These are phyloP conservation scores for Rhynchosporium agropyri DNA, from an alignment of 2,329 filamentous ascomycete genomes.

Conservation along the genomic window DNA sequence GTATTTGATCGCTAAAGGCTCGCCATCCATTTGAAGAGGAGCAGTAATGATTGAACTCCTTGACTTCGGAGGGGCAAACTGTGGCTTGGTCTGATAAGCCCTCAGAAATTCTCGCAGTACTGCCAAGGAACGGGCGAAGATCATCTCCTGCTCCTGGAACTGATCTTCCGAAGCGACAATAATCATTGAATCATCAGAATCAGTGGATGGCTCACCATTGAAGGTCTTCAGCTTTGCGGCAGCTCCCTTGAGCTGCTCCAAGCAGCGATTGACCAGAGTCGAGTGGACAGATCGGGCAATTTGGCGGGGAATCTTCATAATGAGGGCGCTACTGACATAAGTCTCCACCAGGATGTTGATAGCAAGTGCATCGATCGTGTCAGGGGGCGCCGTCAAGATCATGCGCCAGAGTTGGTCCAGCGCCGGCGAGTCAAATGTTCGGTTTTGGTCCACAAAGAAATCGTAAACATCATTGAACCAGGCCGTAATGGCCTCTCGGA, in stretches of 20 bases:
- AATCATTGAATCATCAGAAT: slow-evolving; percentile 57
- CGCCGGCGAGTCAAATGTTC: slow-evolving; percentile 54
- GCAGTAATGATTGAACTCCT: slow-evolving; percentile 53
- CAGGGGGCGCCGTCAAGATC: slow-evolving; percentile 67
- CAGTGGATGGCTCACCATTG: slow-evolving; percentile 47
- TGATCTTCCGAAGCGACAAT: slow-evolving; percentile 53
- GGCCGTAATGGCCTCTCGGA: slow-evolving; percentile 54
- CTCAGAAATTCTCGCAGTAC: slow-evolving; percentile 69
- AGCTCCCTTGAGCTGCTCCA: slow-evolving; percentile 67
- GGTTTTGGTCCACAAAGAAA: slow-evolving; percentile 54
- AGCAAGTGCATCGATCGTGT: slow-evolving; percentile 67
- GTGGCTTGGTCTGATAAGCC: slow-evolving; percentile 62
- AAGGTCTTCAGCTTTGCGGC: slow-evolving; percentile 59
- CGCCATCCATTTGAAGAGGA: slow-evolving; percentile 60
- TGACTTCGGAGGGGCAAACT: slow-evolving; percentile 61
- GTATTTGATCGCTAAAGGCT: slow-evolving; percentile 69
- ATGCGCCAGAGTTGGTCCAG: slow-evolving; percentile 83
- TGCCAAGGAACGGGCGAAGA: slow-evolving; percentile 69
- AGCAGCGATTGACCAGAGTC: slow-evolving; percentile 71
- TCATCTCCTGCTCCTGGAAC: slow-evolving; percentile 57
- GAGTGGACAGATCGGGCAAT: slow-evolving; percentile 64
- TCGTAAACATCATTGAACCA: slow-evolving; percentile 52
- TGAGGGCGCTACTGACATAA: slow-evolving; percentile 65
- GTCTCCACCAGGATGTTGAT: slow-evolving; percentile 73
- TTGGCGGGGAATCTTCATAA: slow-evolving; percentile 52